Evolutionary conservation across 805 yeast genomes (phyloP), one percentile per base, ranked within the genome.

Genomic region (Helenozyma baotianmanensis): DNA sequence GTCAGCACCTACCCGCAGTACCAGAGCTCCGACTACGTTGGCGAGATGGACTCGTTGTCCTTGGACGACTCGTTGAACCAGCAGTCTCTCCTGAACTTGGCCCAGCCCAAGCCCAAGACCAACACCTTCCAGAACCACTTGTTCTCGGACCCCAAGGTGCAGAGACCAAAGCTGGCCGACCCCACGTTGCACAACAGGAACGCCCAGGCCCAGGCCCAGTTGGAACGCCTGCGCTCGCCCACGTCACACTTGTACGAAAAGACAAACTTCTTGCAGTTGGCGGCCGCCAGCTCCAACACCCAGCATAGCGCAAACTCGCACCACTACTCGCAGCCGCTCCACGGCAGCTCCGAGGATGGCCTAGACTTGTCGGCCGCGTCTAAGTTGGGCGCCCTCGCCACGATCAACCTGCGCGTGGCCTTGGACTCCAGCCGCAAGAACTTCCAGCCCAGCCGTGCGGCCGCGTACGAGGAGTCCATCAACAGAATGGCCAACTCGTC

Each of bases 361-460:
- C 36, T 56, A 23, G 50, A 56, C 26, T 51, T 62, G n/a, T 62
- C 59, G 36, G 55, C 61, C 11, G 72, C 75, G n/a, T 57, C 74
- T 55, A 80, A 80, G 50, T 58, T 80, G 42, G 82, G 82, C 4
- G 86, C 86, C 0, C 64, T 80, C 35, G 73, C 80, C 16, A 79
- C 86, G 3, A 79, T 78, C 40, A 76, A 76, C 53, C 68, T 73
- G 6, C 55, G 84, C 14, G 77, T 67, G 24, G 72, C 70, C 1
- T 55, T 67, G 40, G 72, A 67, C 44, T 61, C 65, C 12, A 61
- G 54, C 42, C 59, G 65, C 40, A 65, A 63, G 42, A 45, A 34
- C 29, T 35, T 33, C 28, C 34, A 19, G 21, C 27, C 26, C 10
- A 29, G 33, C n/a, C 39, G 40, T 18, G 14, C 26, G 26, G 24